phyloP scores from a whole-genome alignment of 1,284 basidiomycete genomes.

The Rhodotorula sp. region DNA sequence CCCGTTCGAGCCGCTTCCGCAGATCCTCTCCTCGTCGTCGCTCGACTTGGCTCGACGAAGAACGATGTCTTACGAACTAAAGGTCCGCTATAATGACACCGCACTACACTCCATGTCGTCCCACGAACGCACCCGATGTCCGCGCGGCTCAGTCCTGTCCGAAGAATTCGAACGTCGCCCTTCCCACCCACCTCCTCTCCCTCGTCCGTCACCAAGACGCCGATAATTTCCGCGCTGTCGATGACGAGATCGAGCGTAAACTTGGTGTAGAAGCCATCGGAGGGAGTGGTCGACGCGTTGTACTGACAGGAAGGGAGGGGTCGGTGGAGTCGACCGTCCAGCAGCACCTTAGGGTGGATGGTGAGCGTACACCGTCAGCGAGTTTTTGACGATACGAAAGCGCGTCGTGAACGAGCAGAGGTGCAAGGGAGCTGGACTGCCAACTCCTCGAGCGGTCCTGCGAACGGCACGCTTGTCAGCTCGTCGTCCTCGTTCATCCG shows the following conservation, averaged over 20 bases:
- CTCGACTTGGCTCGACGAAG: too few species aligned
- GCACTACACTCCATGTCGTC: too few species aligned
- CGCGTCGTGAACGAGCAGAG: too few species aligned
- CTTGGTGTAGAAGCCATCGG: conserved; percentile 55
- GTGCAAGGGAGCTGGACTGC: too few species aligned
- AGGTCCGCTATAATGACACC: too few species aligned
- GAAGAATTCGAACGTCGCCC: conserved; percentile 31
- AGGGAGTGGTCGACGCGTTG: conserved; percentile 53
- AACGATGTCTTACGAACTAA: too few species aligned
- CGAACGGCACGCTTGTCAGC: neutral
- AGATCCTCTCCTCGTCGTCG: too few species aligned
- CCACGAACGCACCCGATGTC: too few species aligned
- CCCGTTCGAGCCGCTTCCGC: too few species aligned
- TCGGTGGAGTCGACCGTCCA: conserved; percentile 79
- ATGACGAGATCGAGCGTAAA: conserved; percentile 30
- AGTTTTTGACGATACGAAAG: too few species aligned
- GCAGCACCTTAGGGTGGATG: conserved; percentile 54
- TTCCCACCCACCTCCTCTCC: conserved; percentile 32
- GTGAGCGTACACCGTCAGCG: too few species aligned
- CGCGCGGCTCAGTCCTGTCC: too few species aligned
- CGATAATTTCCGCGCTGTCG: conserved; percentile 36
- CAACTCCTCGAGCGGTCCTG: conserved; percentile 54
- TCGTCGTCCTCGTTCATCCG: neutral
- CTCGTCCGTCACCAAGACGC: conserved; percentile 35
- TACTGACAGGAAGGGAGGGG: conserved; percentile 70